These are phyloP conservation scores for Clonostachys byssicola DNA, from an alignment of 2,329 filamentous ascomycete species.

Conservation along the genomic window DNA sequence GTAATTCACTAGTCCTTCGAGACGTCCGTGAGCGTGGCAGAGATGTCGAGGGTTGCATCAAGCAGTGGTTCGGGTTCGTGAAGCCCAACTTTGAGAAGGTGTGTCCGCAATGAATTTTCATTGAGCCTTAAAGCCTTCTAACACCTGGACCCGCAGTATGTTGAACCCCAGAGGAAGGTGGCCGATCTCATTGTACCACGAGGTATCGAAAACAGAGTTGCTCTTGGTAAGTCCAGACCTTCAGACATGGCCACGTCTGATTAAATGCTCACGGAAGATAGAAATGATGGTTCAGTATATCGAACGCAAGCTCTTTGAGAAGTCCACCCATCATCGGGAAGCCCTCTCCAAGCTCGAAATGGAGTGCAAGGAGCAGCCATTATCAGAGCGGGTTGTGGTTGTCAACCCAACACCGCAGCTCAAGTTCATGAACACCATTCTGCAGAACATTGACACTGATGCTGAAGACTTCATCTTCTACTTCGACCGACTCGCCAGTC, in stretches of 20 bases:
- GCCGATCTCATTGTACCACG: slow-evolving; percentile 95
- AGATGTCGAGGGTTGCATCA: slow-evolving; percentile 92
- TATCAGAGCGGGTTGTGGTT: slow-evolving; percentile 72
- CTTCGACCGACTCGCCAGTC: slow-evolving; percentile 82
- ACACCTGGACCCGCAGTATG: slow-evolving; percentile 48
- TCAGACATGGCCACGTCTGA: neutral
- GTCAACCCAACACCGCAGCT: slow-evolving; percentile 77
- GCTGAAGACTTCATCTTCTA: slow-evolving; percentile 97
- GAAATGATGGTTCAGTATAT: slow-evolving; percentile 94
- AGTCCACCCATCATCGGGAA: slow-evolving; percentile 77
- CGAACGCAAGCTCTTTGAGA: slow-evolving; percentile 78
- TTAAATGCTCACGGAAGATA: slow-evolving; percentile 19
- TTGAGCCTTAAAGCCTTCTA: neutral
- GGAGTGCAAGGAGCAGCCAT: slow-evolving; percentile 63
- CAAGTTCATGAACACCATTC: slow-evolving; percentile 82
- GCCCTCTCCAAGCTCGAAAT: slow-evolving; percentile 74
- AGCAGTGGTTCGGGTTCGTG: slow-evolving; percentile 95
- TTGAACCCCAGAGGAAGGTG: slow-evolving; percentile 85
- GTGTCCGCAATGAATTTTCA: slow-evolving; percentile 4
- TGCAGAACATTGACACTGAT: slow-evolving; percentile 73
- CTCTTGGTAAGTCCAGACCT: slow-evolving; percentile 58
- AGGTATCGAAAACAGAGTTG: slow-evolving; percentile 90
- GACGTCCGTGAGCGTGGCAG: slow-evolving; percentile 87
- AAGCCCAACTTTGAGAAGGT: slow-evolving; percentile 92
- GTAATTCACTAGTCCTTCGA: slow-evolving; percentile 57